phyloP scores from a whole-genome alignment of 1,284 basidiomycete genomes.

The Pseudomicrostroma phylloplanum region DNA sequence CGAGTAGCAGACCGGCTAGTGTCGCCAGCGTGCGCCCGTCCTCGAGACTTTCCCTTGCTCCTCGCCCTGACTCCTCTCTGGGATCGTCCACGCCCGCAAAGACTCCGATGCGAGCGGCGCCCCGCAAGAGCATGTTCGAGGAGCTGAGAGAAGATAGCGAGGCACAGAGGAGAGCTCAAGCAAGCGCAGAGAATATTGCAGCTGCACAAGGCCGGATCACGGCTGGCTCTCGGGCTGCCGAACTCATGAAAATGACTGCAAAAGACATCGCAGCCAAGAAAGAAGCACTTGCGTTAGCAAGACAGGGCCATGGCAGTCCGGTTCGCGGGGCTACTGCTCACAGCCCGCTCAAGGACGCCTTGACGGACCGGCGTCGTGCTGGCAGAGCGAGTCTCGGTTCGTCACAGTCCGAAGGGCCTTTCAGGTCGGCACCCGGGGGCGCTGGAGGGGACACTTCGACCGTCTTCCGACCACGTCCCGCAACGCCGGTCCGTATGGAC shows the following conservation, averaged over 20 bases:
- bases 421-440: too few species aligned
- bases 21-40: conserved; percentile 28
- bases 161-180: conserved; percentile 18
- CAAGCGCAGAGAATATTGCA: conserved; percentile 34
- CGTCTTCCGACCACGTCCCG: too few species aligned
- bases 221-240: conserved; percentile 72
- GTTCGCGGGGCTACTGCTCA: conserved; percentile 26
- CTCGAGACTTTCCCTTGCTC: conserved; percentile 56
- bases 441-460: too few species aligned
- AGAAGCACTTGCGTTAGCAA: conserved; percentile 57
- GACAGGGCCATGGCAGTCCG: conserved; percentile 53
- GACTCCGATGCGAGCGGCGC: not conserved
- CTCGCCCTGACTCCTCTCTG: conserved; percentile 55
- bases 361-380: not conserved
- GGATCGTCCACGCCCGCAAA: conserved; percentile 23
- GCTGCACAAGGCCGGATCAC: conserved; percentile 59
- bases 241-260: conserved; percentile 57
- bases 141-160: conserved; percentile 18
- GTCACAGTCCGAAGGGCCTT: too few species aligned
- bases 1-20: not conserved
- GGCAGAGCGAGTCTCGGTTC: too few species aligned
- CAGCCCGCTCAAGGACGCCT: conserved; percentile 7
- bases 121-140: conserved; percentile 30
- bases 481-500: too few species aligned
- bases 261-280: conserved; percentile 54